Evolutionary conservation across 805 yeast genomes (phyloP).

Genomic region (Candida sithepensis): DNA sequence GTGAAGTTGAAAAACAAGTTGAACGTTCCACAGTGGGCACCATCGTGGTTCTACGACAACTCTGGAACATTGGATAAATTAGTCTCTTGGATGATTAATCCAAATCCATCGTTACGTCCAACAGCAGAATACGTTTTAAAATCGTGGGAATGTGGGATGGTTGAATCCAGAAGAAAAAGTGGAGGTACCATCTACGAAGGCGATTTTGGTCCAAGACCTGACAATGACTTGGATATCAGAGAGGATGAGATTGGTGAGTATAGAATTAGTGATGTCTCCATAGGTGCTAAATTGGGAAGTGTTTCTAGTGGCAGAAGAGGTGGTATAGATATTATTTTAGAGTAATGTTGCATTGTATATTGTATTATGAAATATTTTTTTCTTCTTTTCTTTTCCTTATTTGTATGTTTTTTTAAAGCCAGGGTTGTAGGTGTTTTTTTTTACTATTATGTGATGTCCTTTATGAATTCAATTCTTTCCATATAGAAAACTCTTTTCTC

Average conservation of each 20-base stretch:
- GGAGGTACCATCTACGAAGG: constrained; percentile 97
- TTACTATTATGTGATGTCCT: neutral
- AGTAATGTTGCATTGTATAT: constrained; percentile 9
- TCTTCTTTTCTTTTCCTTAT: neutral
- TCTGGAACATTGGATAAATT: constrained; percentile 68
- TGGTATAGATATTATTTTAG: constrained; percentile 22
- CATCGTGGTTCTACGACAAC: constrained; percentile 73
- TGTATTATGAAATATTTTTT: neutral
- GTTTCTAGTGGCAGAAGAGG: constrained; percentile 7
- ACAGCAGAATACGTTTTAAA: constrained; percentile 67
- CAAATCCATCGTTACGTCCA: constrained; percentile 79
- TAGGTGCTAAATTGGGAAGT: constrained; percentile 5
- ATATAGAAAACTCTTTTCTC: neutral
- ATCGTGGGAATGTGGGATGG: constrained; percentile 68
- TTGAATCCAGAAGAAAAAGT: constrained; percentile 77
- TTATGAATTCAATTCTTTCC: neutral
- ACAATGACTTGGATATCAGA: constrained; percentile 20
- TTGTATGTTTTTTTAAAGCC: neutral
- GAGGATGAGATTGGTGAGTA: neutral
- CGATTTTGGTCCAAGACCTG: constrained; percentile 82
- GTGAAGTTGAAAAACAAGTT: constrained; percentile 10
- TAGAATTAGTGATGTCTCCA: neutral
- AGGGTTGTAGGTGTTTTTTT: neutral
- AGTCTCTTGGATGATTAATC: constrained; percentile 87
- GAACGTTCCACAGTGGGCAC: constrained; percentile 77